phyloP scores from a whole-genome alignment of 768 basidiomycete genomes.

The Galerina sulciceps region DNA sequence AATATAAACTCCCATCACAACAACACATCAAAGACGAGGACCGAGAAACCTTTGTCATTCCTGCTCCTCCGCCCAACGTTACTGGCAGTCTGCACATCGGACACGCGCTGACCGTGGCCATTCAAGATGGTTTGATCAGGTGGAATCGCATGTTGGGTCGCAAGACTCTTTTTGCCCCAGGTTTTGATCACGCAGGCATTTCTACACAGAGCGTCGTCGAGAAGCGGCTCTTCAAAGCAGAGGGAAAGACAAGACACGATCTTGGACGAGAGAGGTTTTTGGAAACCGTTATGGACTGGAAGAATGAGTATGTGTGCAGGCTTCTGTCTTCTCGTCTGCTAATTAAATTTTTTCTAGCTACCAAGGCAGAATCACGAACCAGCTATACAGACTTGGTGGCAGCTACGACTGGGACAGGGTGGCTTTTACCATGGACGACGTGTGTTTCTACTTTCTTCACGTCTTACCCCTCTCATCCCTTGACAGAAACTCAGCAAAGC shows the following conservation, averaged over 20 bases:
- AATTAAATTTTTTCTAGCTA: constrained; percentile 59
- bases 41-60: constrained; percentile 71
- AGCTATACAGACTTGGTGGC: constrained; percentile 86
- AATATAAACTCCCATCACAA: constrained; percentile 48
- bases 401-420: constrained; percentile 95
- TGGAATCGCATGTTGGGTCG: constrained; percentile 98
- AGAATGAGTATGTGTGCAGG: constrained; percentile 76
- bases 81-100: constrained; percentile 96
- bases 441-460: constrained; percentile 32
- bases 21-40: constrained; percentile 67
- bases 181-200: constrained; percentile 98
- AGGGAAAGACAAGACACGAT: constrained; percentile 87
- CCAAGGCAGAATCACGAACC: constrained; percentile 89
- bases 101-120: constrained; percentile 88
- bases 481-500: constrained; percentile 76
- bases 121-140: constrained; percentile 88
- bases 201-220: constrained; percentile 98
- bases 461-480: background rate
- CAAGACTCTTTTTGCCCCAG: constrained; percentile 88
- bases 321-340: background rate
- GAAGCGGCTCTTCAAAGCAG: constrained; percentile 83
- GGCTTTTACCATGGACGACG: constrained; percentile 95
- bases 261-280: constrained; percentile 94
- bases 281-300: constrained; percentile 94
- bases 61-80: constrained; percentile 94